Evolutionary conservation across 2,329 filamentous ascomycete species (phyloP).

Genomic region (Xylaria sp.): DNA sequence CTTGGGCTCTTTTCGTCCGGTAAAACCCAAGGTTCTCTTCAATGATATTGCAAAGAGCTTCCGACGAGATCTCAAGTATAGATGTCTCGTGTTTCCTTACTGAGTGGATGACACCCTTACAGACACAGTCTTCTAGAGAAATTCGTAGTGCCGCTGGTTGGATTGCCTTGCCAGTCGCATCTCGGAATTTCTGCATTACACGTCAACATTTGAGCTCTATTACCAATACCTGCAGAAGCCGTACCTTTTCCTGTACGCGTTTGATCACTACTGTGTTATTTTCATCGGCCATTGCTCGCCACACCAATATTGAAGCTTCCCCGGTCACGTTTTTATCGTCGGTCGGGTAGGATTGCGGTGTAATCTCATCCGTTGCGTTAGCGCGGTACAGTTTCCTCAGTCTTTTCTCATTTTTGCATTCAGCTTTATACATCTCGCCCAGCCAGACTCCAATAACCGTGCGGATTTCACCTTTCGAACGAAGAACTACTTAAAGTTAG

Average conservation of each 20-base stretch:
- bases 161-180: neutral
- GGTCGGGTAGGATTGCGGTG: neutral
- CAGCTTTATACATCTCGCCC: constrained; percentile 3
- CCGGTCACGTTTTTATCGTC: constrained; percentile 20
- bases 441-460: constrained; percentile 15
- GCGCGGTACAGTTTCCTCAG: constrained; percentile 5
- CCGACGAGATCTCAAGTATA: constrained; percentile 13
- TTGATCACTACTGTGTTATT: neutral
- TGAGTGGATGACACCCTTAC: neutral
- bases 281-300: neutral
- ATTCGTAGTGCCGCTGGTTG: constrained; percentile 3
- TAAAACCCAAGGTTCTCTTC: neutral
- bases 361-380: constrained; percentile 5
- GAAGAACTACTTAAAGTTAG: constrained; percentile 1
- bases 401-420: constrained; percentile 12
- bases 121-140: constrained; percentile 14
- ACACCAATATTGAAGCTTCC: constrained; percentile 19
- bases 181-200: constrained; percentile 10
- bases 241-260: constrained; percentile 7
- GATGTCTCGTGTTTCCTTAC: neutral
- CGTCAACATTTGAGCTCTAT: neutral
- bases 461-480: constrained; percentile 7
- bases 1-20: neutral
- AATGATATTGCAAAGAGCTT: neutral
- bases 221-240: neutral